Base-by-base conservation (phyloP, 331 rosid species). In the Malus hybrid region DNA sequence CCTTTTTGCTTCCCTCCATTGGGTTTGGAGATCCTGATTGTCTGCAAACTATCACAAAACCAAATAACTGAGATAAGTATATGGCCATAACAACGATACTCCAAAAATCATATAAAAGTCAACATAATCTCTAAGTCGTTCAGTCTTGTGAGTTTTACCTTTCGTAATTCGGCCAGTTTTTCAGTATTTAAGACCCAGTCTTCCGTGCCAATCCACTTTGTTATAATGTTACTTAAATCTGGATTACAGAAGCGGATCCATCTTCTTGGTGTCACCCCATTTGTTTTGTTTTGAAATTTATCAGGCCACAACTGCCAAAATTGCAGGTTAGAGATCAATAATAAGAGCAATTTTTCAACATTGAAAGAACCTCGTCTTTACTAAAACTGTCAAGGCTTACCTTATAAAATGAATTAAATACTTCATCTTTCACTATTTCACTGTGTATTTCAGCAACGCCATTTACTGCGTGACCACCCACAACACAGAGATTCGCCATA, bases 401-500 rank as follows among this genome's bases (percentile, higher is more conserved):
- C 96, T 87, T 76, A 83, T 80, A 94, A 84, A 94, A 94, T 65
- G 97, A 74, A 83, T 90, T 94, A 79, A 94, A 94, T 69, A 95
- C 97, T 72, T 90, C 97, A 27, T 92, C 92, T 86, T 90, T 92
- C 61, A 95, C 99, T 78, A 95, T 95, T 84, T 95, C 89, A 82
- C 96, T 95, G 70, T 95, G 99, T 83, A 95, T 95, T 90, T 87
- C 97, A n/a, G 99, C 99, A 80, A 95, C 99, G 69, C 99, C 99
- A 69, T 95, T 95, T 75, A 95, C 99, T 61, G 96, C 96, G 85
- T 92, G 97, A 84, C 99, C 99, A 76, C 97, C 97, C 73, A 85
- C 99, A 77, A 92, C 97, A 86, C 87, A 87, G 57, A 94, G 97
- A 83, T 94, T 94, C 69, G 99, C 99, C 99, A 94, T 94, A 19